These are phyloP conservation scores for Lactifluus piperatus DNA, from an alignment of 768 basidiomycete species.

Conservation along the genomic window DNA sequence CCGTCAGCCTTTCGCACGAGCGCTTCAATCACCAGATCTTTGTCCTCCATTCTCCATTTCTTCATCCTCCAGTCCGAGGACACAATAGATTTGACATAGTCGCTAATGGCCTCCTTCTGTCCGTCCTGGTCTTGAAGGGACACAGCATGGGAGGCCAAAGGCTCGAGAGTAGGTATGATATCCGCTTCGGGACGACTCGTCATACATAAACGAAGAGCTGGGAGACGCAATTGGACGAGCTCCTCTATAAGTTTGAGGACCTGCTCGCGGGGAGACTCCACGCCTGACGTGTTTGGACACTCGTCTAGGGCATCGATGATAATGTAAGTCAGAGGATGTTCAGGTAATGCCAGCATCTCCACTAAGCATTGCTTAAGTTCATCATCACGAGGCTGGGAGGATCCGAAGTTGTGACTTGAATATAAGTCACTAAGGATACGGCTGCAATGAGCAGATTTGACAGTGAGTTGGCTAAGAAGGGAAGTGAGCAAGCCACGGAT, in stretches of 20 bases:
- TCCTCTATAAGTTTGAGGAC: background rate
- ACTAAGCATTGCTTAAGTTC: background rate
- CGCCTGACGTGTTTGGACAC: background rate
- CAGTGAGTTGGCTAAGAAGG: background rate
- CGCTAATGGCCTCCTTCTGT: background rate
- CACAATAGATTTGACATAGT: background rate
- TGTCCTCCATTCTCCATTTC: background rate
- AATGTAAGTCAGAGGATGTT: background rate
- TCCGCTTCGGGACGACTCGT: background rate
- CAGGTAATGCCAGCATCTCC: background rate
- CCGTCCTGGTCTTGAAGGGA: background rate
- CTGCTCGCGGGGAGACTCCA: background rate
- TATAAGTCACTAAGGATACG: background rate
- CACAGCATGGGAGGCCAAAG: background rate
- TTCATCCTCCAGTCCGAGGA: background rate
- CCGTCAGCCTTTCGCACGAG: background rate
- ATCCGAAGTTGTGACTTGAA: background rate
- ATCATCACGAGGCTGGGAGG: background rate
- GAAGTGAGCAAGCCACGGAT: background rate
- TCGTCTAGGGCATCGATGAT: background rate
- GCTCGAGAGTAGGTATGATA: background rate
- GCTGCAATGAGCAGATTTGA: background rate
- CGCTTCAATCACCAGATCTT: background rate
- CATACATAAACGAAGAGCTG: background rate
- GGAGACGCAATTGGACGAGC: background rate